These are phyloP conservation scores for Niebla homalea DNA, from an alignment of 495 filamentous ascomycete species.

Conservation along the genomic window DNA sequence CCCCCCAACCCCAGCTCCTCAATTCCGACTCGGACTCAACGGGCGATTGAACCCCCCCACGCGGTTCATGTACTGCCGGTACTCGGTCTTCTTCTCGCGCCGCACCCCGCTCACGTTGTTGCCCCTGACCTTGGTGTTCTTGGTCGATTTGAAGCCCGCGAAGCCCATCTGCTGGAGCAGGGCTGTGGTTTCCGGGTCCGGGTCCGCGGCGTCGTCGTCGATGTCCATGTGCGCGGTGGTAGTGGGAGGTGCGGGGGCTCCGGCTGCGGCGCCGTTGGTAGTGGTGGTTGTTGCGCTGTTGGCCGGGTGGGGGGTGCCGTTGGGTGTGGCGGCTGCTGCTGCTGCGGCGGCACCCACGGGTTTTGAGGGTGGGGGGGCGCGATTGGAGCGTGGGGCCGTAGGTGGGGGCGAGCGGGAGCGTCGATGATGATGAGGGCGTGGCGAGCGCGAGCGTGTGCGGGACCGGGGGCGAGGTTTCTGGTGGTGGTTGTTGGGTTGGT, in stretches of 20 bases:
- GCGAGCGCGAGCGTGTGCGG: conserved; percentile 31
- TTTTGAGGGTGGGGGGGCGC: conserved; percentile 12
- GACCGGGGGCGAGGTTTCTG: conserved; percentile 23
- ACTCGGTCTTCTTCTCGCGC: conserved; percentile 93
- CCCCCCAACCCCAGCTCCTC: not conserved
- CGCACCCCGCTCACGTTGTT: conserved; percentile 74
- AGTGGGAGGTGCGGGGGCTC: conserved; percentile 23
- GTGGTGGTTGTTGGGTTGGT: conserved; percentile 8
- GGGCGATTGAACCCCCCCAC: conserved; percentile 93
- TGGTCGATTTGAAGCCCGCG: conserved; percentile 69
- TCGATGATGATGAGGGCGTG: conserved; percentile 19
- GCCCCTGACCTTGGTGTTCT: conserved; percentile 78
- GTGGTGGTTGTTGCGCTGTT: conserved; percentile 6
- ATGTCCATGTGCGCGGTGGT: conserved; percentile 27
- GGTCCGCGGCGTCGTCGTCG: conserved; percentile 33
- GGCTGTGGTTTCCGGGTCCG: conserved; percentile 54
- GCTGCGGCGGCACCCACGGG: not conserved
- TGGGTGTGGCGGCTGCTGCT: not conserved
- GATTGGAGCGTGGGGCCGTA: conserved; percentile 16
- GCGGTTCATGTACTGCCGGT: conserved; percentile 98
- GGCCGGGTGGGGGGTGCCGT: conserved; percentile 13
- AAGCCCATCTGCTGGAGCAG: conserved; percentile 88
- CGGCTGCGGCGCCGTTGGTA: conserved; percentile 10
- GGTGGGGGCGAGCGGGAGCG: conserved; percentile 24
- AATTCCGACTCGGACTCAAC: conserved; percentile 39